Conservation (phyloP, 257 asterid genomes). For the Nicotiana noctiflora region DNA sequence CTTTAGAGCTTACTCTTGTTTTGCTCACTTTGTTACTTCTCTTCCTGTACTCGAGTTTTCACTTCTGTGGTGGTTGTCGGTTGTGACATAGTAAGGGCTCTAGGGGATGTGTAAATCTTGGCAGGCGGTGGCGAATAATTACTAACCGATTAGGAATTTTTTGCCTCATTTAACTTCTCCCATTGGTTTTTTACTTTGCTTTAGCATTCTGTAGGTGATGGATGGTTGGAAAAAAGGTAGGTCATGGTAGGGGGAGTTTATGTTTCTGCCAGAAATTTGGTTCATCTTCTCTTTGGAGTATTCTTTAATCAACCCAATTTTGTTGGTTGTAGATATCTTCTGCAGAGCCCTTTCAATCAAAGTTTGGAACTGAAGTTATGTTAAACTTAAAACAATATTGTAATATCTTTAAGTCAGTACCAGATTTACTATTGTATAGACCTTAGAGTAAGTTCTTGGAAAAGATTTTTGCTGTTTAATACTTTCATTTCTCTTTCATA, state of each 20-base stretch:
- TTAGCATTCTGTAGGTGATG: conserved; percentile 8
- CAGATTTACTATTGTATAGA: conserved; percentile 12
- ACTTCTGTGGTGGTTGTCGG: not conserved
- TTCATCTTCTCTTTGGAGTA: conserved; percentile 20
- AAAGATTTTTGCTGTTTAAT: not conserved
- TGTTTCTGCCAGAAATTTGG: conserved; percentile 25
- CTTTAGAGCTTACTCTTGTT: conserved; percentile 10
- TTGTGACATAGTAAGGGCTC: not conserved
- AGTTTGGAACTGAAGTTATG: not conserved
- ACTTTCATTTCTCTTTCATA: not conserved
- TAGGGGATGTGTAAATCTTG: not conserved
- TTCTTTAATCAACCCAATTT: conserved; percentile 19
- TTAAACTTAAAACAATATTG: conserved; percentile 18
- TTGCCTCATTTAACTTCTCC: conserved; percentile 16
- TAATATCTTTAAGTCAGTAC: conserved; percentile 6
- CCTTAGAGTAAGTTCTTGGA: not conserved
- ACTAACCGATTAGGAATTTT: conserved; percentile 30
- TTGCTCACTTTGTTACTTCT: not conserved
- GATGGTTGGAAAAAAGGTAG: conserved; percentile 3
- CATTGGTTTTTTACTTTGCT: conserved; percentile 8
- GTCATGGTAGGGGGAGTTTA: conserved; percentile 23
- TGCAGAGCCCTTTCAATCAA: conserved; percentile 20
- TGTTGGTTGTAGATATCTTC: conserved; percentile 27
- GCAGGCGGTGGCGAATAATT: conserved; percentile 16
- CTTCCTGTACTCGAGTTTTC: not conserved